A percentile compares a stretch with the other conserved stretches of the same genome.
phyloP scores from a whole-genome alignment of 495 filamentous ascomycete species.

The Talaromyces ruber region DNA sequence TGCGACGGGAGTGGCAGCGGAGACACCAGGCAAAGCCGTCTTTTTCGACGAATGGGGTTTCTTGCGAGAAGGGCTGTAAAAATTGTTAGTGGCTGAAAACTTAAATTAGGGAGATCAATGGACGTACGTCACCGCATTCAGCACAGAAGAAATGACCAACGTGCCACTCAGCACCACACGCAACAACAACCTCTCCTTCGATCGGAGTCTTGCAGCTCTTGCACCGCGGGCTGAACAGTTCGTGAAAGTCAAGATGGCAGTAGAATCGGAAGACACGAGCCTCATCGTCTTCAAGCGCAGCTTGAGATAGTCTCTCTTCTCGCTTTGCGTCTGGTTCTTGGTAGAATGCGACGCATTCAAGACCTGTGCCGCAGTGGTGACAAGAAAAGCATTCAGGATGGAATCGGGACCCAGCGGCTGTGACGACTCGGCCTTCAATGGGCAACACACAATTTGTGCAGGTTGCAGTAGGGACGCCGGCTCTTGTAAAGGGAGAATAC shows the following conservation, averaged over 20 bases:
- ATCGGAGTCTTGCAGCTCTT: slow-evolving; percentile 98
- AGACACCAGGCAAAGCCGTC: slow-evolving; percentile 99
- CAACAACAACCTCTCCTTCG: slow-evolving; percentile 87
- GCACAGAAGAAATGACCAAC: slow-evolving; percentile 99
- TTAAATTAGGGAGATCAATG: background rate
- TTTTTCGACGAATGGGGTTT: slow-evolving; percentile 89
- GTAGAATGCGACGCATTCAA: slow-evolving; percentile 94
- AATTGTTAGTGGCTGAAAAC: background rate
- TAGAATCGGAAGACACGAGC: slow-evolving; percentile 68
- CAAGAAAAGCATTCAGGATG: slow-evolving; percentile 92
- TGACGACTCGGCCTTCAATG: slow-evolving; percentile 87
- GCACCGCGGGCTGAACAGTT: slow-evolving; percentile 85
- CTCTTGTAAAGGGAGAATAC: slow-evolving; percentile 38
- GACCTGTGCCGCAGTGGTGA: slow-evolving; percentile 73
- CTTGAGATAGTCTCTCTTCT: slow-evolving; percentile 54
- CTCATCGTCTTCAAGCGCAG: slow-evolving; percentile 49
- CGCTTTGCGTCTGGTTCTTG: slow-evolving; percentile 73
- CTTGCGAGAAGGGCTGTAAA: slow-evolving; percentile 61
- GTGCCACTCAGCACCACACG: slow-evolving; percentile 92
- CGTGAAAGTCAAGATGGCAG: slow-evolving; percentile 97
- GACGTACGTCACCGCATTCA: slow-evolving; percentile 80
- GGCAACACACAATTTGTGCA: slow-evolving; percentile 77
- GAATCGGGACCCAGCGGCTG: slow-evolving; percentile 70
- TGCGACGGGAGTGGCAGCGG: slow-evolving; percentile 83
- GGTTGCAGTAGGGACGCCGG: slow-evolving; percentile 58